Evolutionary conservation across 805 yeast genomes (phyloP).

Genomic region (Candida sithepensis): DNA sequence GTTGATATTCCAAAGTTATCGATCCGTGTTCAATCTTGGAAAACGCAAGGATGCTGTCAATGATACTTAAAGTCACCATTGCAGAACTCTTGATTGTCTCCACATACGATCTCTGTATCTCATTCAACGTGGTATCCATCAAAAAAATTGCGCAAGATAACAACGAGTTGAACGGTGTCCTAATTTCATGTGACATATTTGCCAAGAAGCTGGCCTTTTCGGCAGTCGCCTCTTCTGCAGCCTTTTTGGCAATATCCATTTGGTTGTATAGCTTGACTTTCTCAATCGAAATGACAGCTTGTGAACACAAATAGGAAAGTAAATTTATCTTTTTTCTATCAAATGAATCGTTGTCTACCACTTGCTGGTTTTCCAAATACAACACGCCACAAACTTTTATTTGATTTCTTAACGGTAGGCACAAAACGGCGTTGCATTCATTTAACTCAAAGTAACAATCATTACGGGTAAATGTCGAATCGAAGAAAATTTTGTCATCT

Average conservation of each 20-base stretch:
- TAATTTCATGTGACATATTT: slow-evolving; percentile 55
- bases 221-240: slow-evolving; percentile 52
- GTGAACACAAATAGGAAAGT: slow-evolving; percentile 42
- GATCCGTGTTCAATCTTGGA: slow-evolving; percentile 56
- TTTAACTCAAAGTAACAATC: slow-evolving; percentile 40
- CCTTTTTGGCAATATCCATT: slow-evolving; percentile 48
- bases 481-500: slow-evolving; percentile 34
- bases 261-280: slow-evolving; percentile 44
- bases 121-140: slow-evolving; percentile 42
- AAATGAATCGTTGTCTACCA: slow-evolving; percentile 20
- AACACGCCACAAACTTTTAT: slow-evolving; percentile 41
- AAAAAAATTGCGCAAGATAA: slow-evolving; percentile 47
- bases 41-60: slow-evolving; percentile 52
- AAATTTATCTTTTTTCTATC: slow-evolving; percentile 36
- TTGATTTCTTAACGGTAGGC: slow-evolving; percentile 44
- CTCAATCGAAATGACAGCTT: slow-evolving; percentile 49
- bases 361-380: slow-evolving; percentile 37
- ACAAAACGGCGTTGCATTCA: slow-evolving; percentile 34
- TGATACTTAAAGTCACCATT: slow-evolving; percentile 47
- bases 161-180: slow-evolving; percentile 53
- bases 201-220: slow-evolving; percentile 52
- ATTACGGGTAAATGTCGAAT: slow-evolving; percentile 28
- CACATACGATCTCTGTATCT: slow-evolving; percentile 46
- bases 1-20: slow-evolving; percentile 39
- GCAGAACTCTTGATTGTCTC: slow-evolving; percentile 50